phyloP scores from a whole-genome alignment of 495 filamentous ascomycete genomes.

The Trichoderma orchidacearum region DNA sequence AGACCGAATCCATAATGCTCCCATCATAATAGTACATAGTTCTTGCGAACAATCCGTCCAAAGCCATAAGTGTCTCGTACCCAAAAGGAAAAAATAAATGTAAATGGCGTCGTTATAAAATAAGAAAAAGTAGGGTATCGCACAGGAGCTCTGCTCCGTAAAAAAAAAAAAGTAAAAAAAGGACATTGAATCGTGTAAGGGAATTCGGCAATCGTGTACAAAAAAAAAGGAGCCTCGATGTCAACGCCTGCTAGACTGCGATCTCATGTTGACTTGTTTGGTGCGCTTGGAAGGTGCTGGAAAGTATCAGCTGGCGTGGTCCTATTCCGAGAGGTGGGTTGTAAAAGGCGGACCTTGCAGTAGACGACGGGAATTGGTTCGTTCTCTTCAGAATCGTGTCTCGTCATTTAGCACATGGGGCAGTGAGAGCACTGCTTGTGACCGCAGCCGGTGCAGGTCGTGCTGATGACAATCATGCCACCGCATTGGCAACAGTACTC shows the following conservation, averaged over 20 bases:
- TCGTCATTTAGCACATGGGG: background rate
- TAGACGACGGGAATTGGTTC: too few relatives aligned
- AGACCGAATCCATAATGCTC: background rate
- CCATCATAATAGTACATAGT: background rate
- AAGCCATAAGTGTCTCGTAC: background rate
- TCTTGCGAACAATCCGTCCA: background rate
- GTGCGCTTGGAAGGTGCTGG: background rate
- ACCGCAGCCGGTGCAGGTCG: constrained; percentile 4
- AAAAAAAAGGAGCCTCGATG: background rate
- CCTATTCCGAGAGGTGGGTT: too few relatives aligned
- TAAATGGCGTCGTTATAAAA: background rate
- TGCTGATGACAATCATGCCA: constrained; percentile 8
- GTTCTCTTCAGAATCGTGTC: background rate
- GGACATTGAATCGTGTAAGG: background rate
- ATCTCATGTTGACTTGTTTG: background rate
- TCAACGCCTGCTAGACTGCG: background rate
- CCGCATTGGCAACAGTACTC: constrained; percentile 7
- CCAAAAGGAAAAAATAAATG: background rate
- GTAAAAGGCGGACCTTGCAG: too few relatives aligned
- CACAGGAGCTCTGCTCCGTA: background rate
- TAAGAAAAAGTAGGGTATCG: background rate
- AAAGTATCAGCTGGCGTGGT: background rate
- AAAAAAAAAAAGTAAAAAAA: background rate
- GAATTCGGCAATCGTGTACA: background rate
- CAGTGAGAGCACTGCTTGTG: constrained; percentile 5